Base-by-base conservation (phyloP, 768 basidiomycete species). In the Lepiota venenata region DNA sequence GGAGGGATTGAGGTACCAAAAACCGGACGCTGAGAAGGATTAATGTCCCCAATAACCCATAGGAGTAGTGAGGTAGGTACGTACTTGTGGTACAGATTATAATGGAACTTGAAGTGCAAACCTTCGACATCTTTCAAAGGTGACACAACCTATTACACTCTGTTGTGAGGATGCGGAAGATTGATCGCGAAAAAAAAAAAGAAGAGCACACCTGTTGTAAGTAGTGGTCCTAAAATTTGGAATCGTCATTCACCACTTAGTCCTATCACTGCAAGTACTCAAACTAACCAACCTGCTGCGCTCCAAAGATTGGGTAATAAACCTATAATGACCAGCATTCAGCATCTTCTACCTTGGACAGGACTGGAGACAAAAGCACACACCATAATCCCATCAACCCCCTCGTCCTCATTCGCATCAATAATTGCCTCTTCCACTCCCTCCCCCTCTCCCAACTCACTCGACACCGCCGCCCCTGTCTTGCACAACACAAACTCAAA, bases 91-190 rank as follows among this genome's bases (percentile, higher is more conserved):
- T 95, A 94, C 50, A 96, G 74, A 68, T 95, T 96, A 65, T 88
- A 91, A 64, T 93, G 89, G 67, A 97, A 98, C 66, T 95, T 95
- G 76, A 91, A 92, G 71, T 99, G 85, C 49, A 99, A 78, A 2
- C 97, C 96, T 71, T 99, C 97, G 56, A 99, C 97, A 61, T 99
- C 97, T 72, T 99, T 99, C 59, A 88, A 80, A 2, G 97, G 94
- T 0, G 93, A 94, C 6, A 99, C 94, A 52, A 98, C 84, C 89
- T 91, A 52, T 29, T 35, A 49, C 21, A 32, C 8, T 32, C 32
- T 32, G 32, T 32, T 11, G 32, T 32, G 32, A 32, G 8, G 32
- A 11, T 11, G 9, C 32, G 9, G 32, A 32, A 11, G 8, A 32
- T 9, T 2, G 8, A 11, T 3, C 20, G 18, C 12, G 20, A 7